A percentile compares a stretch with the other conserved stretches of the same genome.
Conservation (phyloP, 108 stramenopile genomes). For the Schizochytrium sp. region DNA sequence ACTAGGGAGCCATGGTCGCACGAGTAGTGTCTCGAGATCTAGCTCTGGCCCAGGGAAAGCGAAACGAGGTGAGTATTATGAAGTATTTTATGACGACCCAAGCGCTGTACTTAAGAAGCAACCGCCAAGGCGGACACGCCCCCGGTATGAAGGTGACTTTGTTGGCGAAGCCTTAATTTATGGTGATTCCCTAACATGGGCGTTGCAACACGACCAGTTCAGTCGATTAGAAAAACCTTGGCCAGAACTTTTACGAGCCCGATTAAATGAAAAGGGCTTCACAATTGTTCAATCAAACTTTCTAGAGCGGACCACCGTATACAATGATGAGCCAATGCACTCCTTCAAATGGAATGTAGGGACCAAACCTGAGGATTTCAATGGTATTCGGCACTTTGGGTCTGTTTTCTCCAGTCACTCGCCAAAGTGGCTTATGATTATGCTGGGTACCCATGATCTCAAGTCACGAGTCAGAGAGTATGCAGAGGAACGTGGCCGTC, state of each 20-base stretch:
- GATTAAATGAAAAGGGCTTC: slow-evolving; percentile 7
- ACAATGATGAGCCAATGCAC: slow-evolving; percentile 1
- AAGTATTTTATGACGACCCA: slow-evolving; percentile 7
- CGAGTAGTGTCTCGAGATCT: neutral
- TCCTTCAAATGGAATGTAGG: slow-evolving; percentile 4
- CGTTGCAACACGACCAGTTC: neutral
- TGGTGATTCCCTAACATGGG: slow-evolving; percentile 55
- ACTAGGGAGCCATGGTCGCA: neutral
- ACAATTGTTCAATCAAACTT: neutral
- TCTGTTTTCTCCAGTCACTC: slow-evolving; percentile 50
- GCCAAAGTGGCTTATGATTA: slow-evolving; percentile 47
- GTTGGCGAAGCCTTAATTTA: slow-evolving; percentile 24
- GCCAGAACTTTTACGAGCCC: neutral
- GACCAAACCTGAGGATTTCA: slow-evolving; percentile 41
- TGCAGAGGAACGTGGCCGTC: neutral
- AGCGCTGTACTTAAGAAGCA: neutral
- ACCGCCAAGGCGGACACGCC: slow-evolving; percentile 6
- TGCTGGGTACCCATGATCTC: slow-evolving; percentile 53
- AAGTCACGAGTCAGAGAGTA: slow-evolving; percentile 1
- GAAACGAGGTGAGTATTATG: neutral
- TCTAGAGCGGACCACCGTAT: slow-evolving; percentile 27
- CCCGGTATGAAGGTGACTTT: neutral
- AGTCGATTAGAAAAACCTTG: neutral
- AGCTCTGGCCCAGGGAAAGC: neutral
- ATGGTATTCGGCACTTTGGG: slow-evolving; percentile 37